Evolutionary conservation across 129 eudicot species (phyloP).

Genomic region (Chrysanthemum makinoi): DNA sequence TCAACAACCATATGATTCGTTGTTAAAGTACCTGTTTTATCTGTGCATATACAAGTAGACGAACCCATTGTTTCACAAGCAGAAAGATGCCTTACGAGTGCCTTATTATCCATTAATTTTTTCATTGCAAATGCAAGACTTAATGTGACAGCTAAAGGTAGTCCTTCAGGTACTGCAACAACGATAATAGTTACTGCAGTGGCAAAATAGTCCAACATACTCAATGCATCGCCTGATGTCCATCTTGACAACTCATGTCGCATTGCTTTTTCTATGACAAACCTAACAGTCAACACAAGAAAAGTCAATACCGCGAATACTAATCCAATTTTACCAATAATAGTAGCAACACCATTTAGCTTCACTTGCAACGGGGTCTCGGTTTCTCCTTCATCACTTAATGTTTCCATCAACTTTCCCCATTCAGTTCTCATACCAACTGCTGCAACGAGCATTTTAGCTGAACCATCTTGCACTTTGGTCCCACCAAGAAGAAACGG

Average conservation of each 20-base stretch:
- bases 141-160: conserved; percentile 89
- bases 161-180: conserved; percentile 97
- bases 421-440: conserved; percentile 99
- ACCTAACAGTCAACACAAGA: conserved; percentile 56
- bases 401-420: conserved; percentile 92
- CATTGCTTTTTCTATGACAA: conserved; percentile 56
- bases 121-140: conserved; percentile 99
- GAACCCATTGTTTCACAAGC: conserved; percentile 99
- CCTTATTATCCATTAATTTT: conserved; percentile 71
- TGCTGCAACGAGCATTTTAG: conserved; percentile 86
- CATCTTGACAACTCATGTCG: conserved; percentile 59
- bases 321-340: conserved; percentile 82
- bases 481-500: conserved; percentile 88
- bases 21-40: conserved; percentile 91
- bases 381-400: conserved; percentile 76
- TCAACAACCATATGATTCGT: conserved; percentile 89
- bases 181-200: conserved; percentile 89
- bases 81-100: conserved; percentile 81
- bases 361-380: conserved; percentile 98
- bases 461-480: conserved; percentile 91
- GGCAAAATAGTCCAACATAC: conserved; percentile 71
- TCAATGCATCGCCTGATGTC: conserved; percentile 71
- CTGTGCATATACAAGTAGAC: conserved; percentile 78
- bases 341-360: conserved; percentile 90
- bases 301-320: conserved; percentile 75